phyloP scores from a whole-genome alignment of 73 alveolate species.

The Tetrahymena borealis region DNA sequence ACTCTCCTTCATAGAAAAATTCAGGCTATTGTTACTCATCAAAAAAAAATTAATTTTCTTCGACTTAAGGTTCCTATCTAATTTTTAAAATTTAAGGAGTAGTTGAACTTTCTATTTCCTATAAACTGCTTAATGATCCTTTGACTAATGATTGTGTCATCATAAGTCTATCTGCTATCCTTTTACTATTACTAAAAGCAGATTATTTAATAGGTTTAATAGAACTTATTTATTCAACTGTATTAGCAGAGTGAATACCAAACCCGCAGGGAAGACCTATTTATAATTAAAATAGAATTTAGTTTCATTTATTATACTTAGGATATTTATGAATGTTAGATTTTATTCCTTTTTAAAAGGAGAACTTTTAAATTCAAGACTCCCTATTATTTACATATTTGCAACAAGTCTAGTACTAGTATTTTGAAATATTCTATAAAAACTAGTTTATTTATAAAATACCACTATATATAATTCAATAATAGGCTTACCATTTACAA shows the following conservation, averaged over 20 bases:
- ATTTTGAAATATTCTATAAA: no score
- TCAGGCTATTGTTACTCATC: neutral
- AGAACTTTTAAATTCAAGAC: no score
- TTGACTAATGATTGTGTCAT: neutral
- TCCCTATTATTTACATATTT: no score
- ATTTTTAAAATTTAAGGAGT: neutral
- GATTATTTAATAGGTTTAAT: neutral
- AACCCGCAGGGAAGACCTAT: conserved; percentile 28
- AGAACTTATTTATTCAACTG: conserved; percentile 1
- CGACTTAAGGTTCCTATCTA: neutral
- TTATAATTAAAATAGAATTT: no score
- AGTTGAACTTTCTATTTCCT: neutral
- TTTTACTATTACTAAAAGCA: neutral
- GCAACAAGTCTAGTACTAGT: no score
- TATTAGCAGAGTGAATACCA: conserved; percentile 21
- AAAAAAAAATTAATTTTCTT: neutral
- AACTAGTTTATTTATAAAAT: no score
- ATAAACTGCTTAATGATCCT: neutral
- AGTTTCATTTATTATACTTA: no score
- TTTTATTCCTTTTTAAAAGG: no score
- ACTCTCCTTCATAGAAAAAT: conserved; percentile 27
- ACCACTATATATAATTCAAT: no score
- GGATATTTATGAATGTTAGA: no score
- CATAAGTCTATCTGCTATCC: neutral
- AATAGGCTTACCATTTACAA: conserved; percentile 6